Conservation (phyloP, 768 basidiomycete species). For the Boletellus sp. region DNA sequence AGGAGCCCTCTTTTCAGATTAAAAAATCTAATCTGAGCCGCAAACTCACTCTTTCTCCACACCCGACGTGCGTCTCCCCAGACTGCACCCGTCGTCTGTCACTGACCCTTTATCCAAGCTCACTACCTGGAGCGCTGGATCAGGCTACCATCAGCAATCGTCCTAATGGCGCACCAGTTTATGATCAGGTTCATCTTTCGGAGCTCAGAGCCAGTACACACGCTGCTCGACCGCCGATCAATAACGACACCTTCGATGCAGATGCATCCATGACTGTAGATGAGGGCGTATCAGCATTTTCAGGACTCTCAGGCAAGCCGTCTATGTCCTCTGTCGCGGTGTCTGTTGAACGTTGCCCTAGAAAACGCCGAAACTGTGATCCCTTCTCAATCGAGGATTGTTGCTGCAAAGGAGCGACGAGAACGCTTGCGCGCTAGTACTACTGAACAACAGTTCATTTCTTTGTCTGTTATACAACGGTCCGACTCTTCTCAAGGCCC, state of each 20-base stretch:
- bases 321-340: background rate
- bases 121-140: slow-evolving; percentile 46
- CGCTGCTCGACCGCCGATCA: slow-evolving; percentile 43
- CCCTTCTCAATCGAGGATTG: slow-evolving; percentile 67
- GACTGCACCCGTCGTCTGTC: background rate
- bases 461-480: slow-evolving; percentile 62
- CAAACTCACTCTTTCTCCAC: slow-evolving; percentile 55
- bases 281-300: slow-evolving; percentile 34
- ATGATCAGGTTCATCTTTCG: slow-evolving; percentile 69
- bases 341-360: slow-evolving; percentile 13
- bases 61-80: slow-evolving; percentile 42
- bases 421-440: slow-evolving; percentile 57
- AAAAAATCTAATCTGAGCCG: slow-evolving; percentile 78
- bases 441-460: slow-evolving; percentile 69
- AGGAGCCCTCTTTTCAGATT: slow-evolving; percentile 66
- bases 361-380: slow-evolving; percentile 46
- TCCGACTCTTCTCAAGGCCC: slow-evolving; percentile 60
- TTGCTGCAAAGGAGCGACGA: slow-evolving; percentile 71
- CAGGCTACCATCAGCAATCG: slow-evolving; percentile 49
- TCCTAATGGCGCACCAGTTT: slow-evolving; percentile 53
- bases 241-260: slow-evolving; percentile 42
- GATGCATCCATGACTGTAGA: slow-evolving; percentile 47
- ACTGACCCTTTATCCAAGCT: slow-evolving; percentile 25
- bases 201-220: slow-evolving; percentile 78
- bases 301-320: slow-evolving; percentile 32